Evolutionary conservation across 352 stramenopile genomes (phyloP), one percentile per base, ranked within the genome.

Genomic region (Globisporangium iwayamae): DNA sequence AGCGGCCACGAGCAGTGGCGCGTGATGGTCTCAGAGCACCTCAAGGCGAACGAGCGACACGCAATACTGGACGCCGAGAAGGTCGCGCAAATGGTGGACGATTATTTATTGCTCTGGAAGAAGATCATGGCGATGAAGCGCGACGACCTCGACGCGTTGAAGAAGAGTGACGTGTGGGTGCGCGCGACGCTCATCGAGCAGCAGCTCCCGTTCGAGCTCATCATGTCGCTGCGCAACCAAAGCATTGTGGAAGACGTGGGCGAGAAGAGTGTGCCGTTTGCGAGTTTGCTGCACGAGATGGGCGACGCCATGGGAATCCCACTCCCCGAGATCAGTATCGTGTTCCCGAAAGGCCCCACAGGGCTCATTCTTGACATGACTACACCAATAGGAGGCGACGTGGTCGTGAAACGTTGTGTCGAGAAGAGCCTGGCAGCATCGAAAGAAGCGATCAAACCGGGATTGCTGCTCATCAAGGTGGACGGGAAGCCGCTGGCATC

Each of bases 211-310:
- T 86, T 89, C 28, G 84, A 95, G 63, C 60, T 94, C 14, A 72
- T 93, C 7, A 70, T 95, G 20, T 79, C 83, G 1, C 78, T 95
- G 43, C 81, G 88, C 47, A 96, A 96, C 76, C 73, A 78, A n/a
- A 74, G 81, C 7, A 74, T 74, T 6, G 63, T 84, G 22, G 79
- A 89, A 60, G 67, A 65, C n/a, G 56, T 86, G 45, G 50, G 71
- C 39, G 65, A 58, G 20, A 78, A 73, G 32, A 63, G 69, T 14
- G 66, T 80, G 8, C 76, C 72, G 14, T 87, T 80, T 14, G 74
- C 73, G 1, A 92, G 67, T 65, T 60, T 81, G 10, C 57, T 92
- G 0, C 83, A 91, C 56, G 85, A 84, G 47, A 72, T 93, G 60
- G 80, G 85, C 11, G 74, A 93, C 60, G 83, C 76, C 9, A 83